Percentiles rank a stretch among this genome's conserved stretches.
phyloP scores from a whole-genome alignment of 75 land plant genomes.

The Azolla pinnata region DNA sequence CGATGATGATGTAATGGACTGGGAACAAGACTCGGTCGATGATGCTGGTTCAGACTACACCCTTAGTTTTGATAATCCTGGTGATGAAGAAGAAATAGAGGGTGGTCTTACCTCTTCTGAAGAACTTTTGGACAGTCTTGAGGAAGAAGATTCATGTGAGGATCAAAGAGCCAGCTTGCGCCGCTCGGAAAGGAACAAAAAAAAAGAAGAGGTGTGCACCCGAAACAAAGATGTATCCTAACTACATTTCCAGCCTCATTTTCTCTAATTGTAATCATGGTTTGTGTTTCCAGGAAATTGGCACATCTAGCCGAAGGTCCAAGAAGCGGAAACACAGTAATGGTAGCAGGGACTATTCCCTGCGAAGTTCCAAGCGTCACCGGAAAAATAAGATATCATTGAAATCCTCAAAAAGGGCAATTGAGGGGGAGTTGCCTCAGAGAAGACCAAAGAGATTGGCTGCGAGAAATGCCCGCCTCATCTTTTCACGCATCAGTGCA shows the following conservation, averaged over 20 bases:
- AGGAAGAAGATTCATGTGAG: conserved; percentile 33
- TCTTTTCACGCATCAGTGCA: conserved; percentile 41
- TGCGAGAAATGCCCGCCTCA: conserved; percentile 60
- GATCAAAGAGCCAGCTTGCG: conserved; percentile 39
- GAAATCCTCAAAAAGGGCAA: neutral
- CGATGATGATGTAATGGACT: conserved; percentile 68
- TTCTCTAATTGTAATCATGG: neutral
- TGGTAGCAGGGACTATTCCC: neutral
- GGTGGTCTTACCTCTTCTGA: conserved; percentile 34
- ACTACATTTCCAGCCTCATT: neutral
- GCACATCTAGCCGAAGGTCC: conserved; percentile 59
- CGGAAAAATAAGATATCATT: neutral
- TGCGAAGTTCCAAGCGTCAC: conserved; percentile 1
- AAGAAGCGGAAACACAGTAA: conserved; percentile 5
- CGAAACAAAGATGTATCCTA: neutral
- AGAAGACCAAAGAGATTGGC: conserved; percentile 65
- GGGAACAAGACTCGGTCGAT: conserved; percentile 87
- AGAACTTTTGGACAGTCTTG: conserved; percentile 35
- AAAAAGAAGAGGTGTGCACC: conserved; percentile 37
- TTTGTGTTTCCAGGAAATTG: conserved; percentile 37
- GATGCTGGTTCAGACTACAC: conserved; percentile 88
- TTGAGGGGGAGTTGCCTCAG: conserved; percentile 26
- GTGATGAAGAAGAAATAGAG: conserved; percentile 49
- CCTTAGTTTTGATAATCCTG: conserved; percentile 52
- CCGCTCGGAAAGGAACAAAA: conserved; percentile 65